Conservation (phyloP, 2,329 filamentous ascomycete species). For the Pseudopithomyces maydicus region DNA sequence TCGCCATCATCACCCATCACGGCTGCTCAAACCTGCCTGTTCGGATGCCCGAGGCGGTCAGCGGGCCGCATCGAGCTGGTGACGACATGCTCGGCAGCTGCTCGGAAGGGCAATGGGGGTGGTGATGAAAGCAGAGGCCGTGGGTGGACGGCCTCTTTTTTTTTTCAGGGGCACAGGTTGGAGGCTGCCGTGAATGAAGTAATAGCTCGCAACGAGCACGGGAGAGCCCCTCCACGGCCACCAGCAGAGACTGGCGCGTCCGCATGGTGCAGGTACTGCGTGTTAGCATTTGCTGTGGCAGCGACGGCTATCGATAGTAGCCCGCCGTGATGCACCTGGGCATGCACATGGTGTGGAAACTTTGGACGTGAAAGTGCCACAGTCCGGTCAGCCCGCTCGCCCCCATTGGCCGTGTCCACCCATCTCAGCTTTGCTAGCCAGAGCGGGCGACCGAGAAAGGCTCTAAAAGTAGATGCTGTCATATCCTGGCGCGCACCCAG, state of each 20-base stretch:
- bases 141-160: background rate
- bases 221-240: background rate
- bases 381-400: constrained; percentile 11
- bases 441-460: constrained; percentile 4
- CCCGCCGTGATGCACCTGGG: background rate
- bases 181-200: background rate
- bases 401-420: constrained; percentile 7
- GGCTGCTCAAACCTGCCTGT: constrained; percentile 17
- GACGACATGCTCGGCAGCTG: constrained; percentile 2
- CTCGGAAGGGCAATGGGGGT: too few species aligned
- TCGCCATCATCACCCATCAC: constrained; percentile 37
- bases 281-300: background rate
- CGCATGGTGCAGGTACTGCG: constrained; percentile 5
- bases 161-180: background rate
- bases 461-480: constrained; percentile 44
- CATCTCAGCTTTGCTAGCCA: background rate
- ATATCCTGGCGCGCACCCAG: constrained; percentile 27
- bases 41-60: constrained; percentile 36
- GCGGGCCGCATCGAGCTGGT: constrained; percentile 13
- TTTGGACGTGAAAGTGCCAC: constrained; percentile 8
- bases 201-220: background rate
- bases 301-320: background rate
- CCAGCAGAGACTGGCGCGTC: constrained; percentile 2
- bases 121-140: too few species aligned
- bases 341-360: background rate